These are phyloP conservation scores for Chaetomium strumarium DNA, from an alignment of 2,329 filamentous ascomycete genomes.

Conservation along the genomic window DNA sequence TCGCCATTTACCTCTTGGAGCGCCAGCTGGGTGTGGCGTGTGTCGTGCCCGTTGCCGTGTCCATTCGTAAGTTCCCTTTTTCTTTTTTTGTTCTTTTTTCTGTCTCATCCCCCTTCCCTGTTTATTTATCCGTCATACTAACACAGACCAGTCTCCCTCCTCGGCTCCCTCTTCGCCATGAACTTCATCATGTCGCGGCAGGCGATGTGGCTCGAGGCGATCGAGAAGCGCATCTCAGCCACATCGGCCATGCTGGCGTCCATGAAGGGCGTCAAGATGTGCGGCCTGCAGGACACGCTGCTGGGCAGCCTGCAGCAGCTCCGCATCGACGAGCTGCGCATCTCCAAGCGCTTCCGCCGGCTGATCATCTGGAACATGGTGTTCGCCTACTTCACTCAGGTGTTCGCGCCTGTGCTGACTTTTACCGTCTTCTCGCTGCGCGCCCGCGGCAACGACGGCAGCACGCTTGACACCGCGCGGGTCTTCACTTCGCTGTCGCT, in stretches of 20 bases:
- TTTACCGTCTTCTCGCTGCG: constrained; percentile 32
- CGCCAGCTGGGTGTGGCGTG: constrained; percentile 43
- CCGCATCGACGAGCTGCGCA: constrained; percentile 33
- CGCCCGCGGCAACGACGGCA: constrained; percentile 23
- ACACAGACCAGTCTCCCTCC: not conserved
- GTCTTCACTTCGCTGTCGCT: constrained; percentile 35
- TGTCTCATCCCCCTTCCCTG: too few relatives aligned
- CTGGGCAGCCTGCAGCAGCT: constrained; percentile 31
- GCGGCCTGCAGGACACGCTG: constrained; percentile 34
- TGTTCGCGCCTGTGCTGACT: constrained; percentile 31
- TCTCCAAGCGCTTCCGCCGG: constrained; percentile 34
- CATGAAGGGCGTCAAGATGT: constrained; percentile 42
- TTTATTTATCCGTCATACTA: too few relatives aligned
- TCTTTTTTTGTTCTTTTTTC: too few relatives aligned
- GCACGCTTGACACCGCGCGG: constrained; percentile 28
- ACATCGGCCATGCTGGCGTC: constrained; percentile 35
- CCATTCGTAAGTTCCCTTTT: constrained; percentile 26
- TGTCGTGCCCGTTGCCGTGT: constrained; percentile 40
- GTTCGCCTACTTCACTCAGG: constrained; percentile 24
- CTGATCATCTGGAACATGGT: constrained; percentile 28
- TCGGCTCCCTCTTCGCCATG: too few relatives aligned
- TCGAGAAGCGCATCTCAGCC: constrained; percentile 36
- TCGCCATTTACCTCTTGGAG: constrained; percentile 50
- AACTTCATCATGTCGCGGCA: constrained; percentile 27
- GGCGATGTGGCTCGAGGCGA: constrained; percentile 34